phyloP scores from a whole-genome alignment of 495 filamentous ascomycete species.

The Talaromyces adpressus region DNA sequence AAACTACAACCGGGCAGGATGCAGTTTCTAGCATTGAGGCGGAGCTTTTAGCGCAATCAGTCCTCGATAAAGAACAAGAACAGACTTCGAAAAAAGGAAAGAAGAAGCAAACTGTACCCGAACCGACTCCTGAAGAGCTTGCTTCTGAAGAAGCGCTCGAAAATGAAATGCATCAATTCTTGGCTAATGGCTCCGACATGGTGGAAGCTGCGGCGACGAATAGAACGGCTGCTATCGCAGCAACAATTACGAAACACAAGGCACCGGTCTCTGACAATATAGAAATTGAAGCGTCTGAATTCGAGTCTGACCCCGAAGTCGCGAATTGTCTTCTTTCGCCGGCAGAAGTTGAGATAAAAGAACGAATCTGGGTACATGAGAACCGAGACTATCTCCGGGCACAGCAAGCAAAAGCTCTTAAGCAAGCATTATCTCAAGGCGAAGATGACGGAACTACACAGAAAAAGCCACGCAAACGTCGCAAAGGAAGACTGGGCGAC shows the following conservation, averaged over 20 bases:
- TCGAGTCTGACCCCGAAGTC: conserved; percentile 75
- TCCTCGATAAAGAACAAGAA: conserved; percentile 5
- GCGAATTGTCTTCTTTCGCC: conserved; percentile 62
- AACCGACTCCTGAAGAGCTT: conserved; percentile 31
- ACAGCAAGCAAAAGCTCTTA: conserved; percentile 69
- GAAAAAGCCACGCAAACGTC: conserved; percentile 37
- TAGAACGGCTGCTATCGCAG: conserved; percentile 4
- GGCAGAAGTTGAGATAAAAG: conserved; percentile 68
- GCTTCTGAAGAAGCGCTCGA: conserved; percentile 39
- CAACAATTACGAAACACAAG: conserved; percentile 4
- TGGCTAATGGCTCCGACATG: conserved; percentile 34
- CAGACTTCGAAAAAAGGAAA: conserved; percentile 18
- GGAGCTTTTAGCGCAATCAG: not conserved
- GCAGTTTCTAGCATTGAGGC: not conserved
- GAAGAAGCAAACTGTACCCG: conserved; percentile 21
- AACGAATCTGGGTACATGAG: conserved; percentile 85
- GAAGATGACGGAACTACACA: conserved; percentile 22
- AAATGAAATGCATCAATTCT: conserved; percentile 31
- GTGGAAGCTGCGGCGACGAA: conserved; percentile 19
- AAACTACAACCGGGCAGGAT: conserved; percentile 8
- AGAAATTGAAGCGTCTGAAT: conserved; percentile 68
- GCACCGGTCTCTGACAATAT: conserved; percentile 34
- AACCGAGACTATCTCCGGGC: conserved; percentile 85
- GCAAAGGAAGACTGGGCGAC: conserved; percentile 43
- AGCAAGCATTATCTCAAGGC: conserved; percentile 51